These are phyloP conservation scores for Blastobotrys ciferrii DNA, from an alignment of 1,139 yeast genomes.

Conservation along the genomic window DNA sequence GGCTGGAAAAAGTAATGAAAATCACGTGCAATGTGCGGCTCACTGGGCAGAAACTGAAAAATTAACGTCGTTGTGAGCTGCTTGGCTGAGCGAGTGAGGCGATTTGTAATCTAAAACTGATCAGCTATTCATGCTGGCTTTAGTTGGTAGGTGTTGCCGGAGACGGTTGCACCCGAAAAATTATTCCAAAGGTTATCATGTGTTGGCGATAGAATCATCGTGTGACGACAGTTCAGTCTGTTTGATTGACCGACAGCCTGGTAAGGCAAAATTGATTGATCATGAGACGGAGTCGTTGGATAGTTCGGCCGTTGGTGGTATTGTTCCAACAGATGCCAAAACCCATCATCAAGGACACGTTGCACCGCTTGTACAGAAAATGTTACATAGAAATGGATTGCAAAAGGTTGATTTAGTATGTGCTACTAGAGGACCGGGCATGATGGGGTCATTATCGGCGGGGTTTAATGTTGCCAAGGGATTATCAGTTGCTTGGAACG, in stretches of 20 bases:
- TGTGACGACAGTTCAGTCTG: conserved; percentile 96
- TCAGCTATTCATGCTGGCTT: not conserved
- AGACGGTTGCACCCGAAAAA: not conserved
- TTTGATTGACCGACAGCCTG: conserved; percentile 51
- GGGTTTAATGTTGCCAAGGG: conserved; percentile 89
- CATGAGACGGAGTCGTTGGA: conserved; percentile 67
- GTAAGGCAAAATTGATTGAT: conserved; percentile 43
- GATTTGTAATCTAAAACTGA: too few species aligned
- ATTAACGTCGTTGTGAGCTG: too few species aligned
- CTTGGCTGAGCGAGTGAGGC: too few species aligned
- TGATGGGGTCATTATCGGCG: conserved; percentile 83
- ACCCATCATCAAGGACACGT: conserved; percentile 67
- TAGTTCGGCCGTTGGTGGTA: conserved; percentile 73
- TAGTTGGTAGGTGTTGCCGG: not conserved
- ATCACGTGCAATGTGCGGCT: too few species aligned
- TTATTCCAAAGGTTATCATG: conserved; percentile 47
- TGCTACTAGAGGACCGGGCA: conserved; percentile 96
- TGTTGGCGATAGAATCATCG: conserved; percentile 85
- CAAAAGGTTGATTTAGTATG: conserved; percentile 71
- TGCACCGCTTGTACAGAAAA: conserved; percentile 44
- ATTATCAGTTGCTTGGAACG: conserved; percentile 68
- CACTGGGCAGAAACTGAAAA: too few species aligned
- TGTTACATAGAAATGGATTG: conserved; percentile 36
- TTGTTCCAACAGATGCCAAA: conserved; percentile 83
- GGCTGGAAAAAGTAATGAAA: too few species aligned